These are phyloP conservation scores for Penicillium fimorum DNA, from an alignment of 495 filamentous ascomycete genomes.

Conservation along the genomic window DNA sequence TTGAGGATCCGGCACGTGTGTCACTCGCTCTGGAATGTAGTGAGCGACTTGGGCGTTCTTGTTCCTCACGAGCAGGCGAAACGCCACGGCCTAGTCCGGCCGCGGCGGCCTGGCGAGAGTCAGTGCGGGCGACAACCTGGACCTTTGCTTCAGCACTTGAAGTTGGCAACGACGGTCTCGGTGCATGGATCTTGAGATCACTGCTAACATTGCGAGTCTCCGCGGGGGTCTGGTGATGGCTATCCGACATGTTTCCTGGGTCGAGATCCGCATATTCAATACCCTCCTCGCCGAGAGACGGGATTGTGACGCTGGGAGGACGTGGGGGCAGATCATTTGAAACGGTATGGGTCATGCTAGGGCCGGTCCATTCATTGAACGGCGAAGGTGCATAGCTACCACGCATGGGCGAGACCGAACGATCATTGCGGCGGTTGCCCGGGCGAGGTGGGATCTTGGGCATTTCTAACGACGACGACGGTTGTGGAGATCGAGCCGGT, in stretches of 20 bases:
- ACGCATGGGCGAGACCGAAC: conserved; percentile 73
- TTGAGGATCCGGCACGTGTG: conserved; percentile 54
- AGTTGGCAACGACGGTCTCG: conserved; percentile 79
- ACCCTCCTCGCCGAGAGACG: conserved; percentile 85
- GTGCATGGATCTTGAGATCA: conserved; percentile 84
- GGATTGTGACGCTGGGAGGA: conserved; percentile 75
- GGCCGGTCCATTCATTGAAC: conserved; percentile 64
- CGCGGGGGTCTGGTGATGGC: conserved; percentile 47
- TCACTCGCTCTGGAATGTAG: conserved; percentile 45
- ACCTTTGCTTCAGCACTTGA: conserved; percentile 78
- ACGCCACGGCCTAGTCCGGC: conserved; percentile 72
- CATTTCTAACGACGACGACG: conserved; percentile 33
- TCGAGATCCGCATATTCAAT: conserved; percentile 74
- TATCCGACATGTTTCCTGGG: conserved; percentile 36
- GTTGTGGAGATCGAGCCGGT: conserved; percentile 50
- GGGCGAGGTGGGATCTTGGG: conserved; percentile 71
- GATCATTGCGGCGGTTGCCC: conserved; percentile 60
- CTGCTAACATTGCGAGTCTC: conserved; percentile 76
- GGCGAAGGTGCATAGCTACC: conserved; percentile 83
- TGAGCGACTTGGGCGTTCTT: conserved; percentile 53
- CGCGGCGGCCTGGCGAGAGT: conserved; percentile 77
- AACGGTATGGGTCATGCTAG: conserved; percentile 44
- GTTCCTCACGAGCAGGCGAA: conserved; percentile 57
- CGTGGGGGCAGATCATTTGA: conserved; percentile 56
- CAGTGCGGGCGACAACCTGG: conserved; percentile 80